These are phyloP conservation scores for Colletotrichum sp. DNA, from an alignment of 2,329 filamentous ascomycete species.

Conservation along the genomic window DNA sequence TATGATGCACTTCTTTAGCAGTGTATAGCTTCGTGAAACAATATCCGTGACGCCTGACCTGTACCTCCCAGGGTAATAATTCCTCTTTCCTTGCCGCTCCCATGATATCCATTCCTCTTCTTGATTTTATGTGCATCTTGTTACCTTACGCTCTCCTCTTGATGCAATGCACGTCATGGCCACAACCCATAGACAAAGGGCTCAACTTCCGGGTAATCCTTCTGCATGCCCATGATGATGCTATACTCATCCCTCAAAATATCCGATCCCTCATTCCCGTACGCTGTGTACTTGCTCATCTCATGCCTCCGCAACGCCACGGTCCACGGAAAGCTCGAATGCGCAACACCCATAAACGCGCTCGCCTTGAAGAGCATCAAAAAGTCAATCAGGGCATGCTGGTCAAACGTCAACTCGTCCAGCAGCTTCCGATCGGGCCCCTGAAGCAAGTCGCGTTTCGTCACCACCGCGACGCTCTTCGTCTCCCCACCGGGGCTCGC, in stretches of 20 bases:
- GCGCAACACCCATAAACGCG: constrained; percentile 36
- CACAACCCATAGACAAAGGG: constrained; percentile 33
- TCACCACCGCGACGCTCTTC: constrained; percentile 31
- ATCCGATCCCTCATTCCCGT: constrained; percentile 33
- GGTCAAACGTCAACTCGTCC: constrained; percentile 32
- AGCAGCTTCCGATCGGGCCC: constrained; percentile 23
- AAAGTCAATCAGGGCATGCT: constrained; percentile 37
- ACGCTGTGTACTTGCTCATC: constrained; percentile 29
- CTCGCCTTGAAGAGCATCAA: constrained; percentile 35
- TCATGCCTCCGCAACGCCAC: constrained; percentile 36
- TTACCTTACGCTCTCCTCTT: not conserved
- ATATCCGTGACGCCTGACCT: not conserved
- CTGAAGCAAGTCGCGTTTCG: constrained; percentile 32
- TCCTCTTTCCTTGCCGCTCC: not conserved
- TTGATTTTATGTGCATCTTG: not conserved
- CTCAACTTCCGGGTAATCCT: constrained; percentile 34
- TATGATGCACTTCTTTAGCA: not conserved
- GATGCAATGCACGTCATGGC: constrained; percentile 24
- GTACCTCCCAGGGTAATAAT: not conserved
- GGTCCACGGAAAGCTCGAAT: constrained; percentile 37
- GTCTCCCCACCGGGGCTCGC: not conserved
- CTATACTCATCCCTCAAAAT: constrained; percentile 34
- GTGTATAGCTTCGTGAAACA: not conserved
- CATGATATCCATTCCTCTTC: not conserved
- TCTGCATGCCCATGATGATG: constrained; percentile 33